Evolutionary conservation across 192 early-diverging fungal species (phyloP).

Genomic region (Coemansia sp.): DNA sequence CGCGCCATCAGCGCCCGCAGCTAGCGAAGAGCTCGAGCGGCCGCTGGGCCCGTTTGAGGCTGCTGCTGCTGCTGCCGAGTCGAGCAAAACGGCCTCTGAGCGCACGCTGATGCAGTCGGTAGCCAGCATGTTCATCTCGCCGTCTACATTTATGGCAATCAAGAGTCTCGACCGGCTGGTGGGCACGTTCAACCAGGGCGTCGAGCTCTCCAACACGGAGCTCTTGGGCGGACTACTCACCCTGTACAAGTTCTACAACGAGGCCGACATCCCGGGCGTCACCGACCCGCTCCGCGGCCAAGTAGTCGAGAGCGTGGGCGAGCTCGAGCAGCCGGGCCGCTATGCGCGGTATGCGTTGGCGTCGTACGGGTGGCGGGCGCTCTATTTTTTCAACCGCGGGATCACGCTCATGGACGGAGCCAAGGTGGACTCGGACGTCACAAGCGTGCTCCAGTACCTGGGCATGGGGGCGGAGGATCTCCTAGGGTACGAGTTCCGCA

Average conservation of each 20-base stretch:
- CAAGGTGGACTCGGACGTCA: constrained; percentile 65
- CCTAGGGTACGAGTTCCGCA: constrained; percentile 66
- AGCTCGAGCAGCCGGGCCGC: constrained; percentile 55
- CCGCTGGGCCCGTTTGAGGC: background rate
- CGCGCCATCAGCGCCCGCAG: background rate
- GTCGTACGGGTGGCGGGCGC: constrained; percentile 72
- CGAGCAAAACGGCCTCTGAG: constrained; percentile 16
- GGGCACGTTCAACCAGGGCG: constrained; percentile 62
- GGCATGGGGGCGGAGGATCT: constrained; percentile 62
- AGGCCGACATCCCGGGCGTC: constrained; percentile 41
- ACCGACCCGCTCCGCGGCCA: constrained; percentile 37
- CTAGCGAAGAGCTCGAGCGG: background rate
- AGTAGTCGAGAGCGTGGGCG: constrained; percentile 30
- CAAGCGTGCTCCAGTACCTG: constrained; percentile 64
- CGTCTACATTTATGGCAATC: constrained; percentile 45
- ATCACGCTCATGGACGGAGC: constrained; percentile 67
- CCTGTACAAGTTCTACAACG: constrained; percentile 64
- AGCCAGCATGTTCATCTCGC: constrained; percentile 51
- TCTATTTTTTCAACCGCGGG: constrained; percentile 73
- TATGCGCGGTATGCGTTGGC: constrained; percentile 62
- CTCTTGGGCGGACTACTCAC: constrained; percentile 64
- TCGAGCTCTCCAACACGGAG: constrained; percentile 67
- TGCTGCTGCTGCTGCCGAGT: background rate
- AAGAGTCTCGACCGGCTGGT: constrained; percentile 50
- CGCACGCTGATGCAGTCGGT: constrained; percentile 51